phyloP scores from a whole-genome alignment of 129 eudicot species.

The Pseudognaphalium luteoalbum region DNA sequence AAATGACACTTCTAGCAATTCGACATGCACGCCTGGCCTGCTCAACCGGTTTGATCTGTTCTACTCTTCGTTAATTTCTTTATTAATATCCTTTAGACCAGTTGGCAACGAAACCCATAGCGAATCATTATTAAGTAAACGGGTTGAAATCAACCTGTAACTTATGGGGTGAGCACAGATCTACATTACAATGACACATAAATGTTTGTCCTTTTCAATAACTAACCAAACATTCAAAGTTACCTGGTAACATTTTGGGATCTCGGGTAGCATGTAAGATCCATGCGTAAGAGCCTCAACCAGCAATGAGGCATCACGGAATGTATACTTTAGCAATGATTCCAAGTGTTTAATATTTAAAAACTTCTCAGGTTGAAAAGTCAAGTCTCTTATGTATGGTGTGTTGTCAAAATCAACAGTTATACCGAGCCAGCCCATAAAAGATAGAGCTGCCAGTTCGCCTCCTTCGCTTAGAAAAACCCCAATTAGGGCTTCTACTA shows the following conservation, averaged over 20 bases:
- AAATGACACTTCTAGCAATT: too few species aligned
- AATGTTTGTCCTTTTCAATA: slow-evolving; percentile 38
- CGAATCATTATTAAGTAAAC: too few species aligned
- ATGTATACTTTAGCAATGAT: slow-evolving; percentile 49
- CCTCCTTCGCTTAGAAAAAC: slow-evolving; percentile 68
- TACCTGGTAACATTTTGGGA: slow-evolving; percentile 92
- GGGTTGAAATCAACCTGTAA: too few species aligned
- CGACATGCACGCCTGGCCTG: too few species aligned
- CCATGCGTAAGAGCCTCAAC: slow-evolving; percentile 97
- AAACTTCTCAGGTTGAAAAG: slow-evolving; percentile 38
- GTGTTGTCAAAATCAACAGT: slow-evolving; percentile 46
- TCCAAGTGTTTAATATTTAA: slow-evolving; percentile 48
- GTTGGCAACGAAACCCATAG: too few species aligned
- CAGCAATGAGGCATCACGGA: slow-evolving; percentile 64
- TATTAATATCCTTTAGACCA: too few species aligned
- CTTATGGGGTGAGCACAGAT: too few species aligned
- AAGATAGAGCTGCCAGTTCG: slow-evolving; percentile 69
- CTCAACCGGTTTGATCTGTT: too few species aligned
- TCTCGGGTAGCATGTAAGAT: slow-evolving; percentile 76
- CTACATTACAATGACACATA: too few species aligned
- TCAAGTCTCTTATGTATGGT: slow-evolving; percentile 43
- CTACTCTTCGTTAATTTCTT: too few species aligned
- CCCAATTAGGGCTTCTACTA: slow-evolving; percentile 84
- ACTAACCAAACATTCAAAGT: background rate
- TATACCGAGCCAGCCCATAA: slow-evolving; percentile 89